Conservation (phyloP, 768 basidiomycete species). For the Pilatotrama ljubarskyi region DNA sequence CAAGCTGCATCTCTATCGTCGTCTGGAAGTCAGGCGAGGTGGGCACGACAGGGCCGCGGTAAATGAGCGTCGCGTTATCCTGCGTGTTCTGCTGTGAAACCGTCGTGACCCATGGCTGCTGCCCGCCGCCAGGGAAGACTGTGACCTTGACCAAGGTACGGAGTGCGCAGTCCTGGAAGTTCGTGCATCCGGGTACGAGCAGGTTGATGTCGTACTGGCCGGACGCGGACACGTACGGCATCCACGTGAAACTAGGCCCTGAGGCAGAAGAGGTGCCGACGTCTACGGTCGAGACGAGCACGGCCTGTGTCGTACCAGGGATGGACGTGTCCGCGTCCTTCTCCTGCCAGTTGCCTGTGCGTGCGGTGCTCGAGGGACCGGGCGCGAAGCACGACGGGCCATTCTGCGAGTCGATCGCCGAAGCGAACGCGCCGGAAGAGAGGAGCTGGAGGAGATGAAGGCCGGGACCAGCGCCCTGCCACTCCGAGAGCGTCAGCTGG, state of each 20-base stretch:
- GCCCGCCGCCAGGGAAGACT: constrained; percentile 74
- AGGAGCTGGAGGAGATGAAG: constrained; percentile 91
- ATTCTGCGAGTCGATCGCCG: constrained; percentile 63
- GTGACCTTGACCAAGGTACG: constrained; percentile 84
- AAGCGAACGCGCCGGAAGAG: constrained; percentile 89
- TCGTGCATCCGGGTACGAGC: constrained; percentile 82
- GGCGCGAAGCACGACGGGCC: constrained; percentile 76
- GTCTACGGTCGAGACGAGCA: constrained; percentile 65
- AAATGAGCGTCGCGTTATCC: constrained; percentile 66
- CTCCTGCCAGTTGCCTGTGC: constrained; percentile 70
- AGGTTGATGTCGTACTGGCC: constrained; percentile 86
- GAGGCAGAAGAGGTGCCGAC: constrained; percentile 61
- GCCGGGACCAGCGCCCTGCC: constrained; percentile 75
- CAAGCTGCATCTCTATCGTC: constrained; percentile 75
- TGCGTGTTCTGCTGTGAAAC: constrained; percentile 70
- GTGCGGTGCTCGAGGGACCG: constrained; percentile 63
- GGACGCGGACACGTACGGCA: constrained; percentile 87
- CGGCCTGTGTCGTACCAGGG: constrained; percentile 74
- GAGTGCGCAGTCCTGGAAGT: constrained; percentile 74
- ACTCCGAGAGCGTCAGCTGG: constrained; percentile 77
- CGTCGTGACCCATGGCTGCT: constrained; percentile 64
- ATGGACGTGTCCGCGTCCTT: constrained; percentile 69
- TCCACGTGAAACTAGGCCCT: constrained; percentile 85
- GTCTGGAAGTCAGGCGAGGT: constrained; percentile 68
- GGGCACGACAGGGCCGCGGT: constrained; percentile 82